Percentiles rank a stretch among this genome's conserved stretches.
These are phyloP conservation scores for Paraglomus brasilianum DNA, from an alignment of 192 early-diverging fungal species.

Conservation along the genomic window DNA sequence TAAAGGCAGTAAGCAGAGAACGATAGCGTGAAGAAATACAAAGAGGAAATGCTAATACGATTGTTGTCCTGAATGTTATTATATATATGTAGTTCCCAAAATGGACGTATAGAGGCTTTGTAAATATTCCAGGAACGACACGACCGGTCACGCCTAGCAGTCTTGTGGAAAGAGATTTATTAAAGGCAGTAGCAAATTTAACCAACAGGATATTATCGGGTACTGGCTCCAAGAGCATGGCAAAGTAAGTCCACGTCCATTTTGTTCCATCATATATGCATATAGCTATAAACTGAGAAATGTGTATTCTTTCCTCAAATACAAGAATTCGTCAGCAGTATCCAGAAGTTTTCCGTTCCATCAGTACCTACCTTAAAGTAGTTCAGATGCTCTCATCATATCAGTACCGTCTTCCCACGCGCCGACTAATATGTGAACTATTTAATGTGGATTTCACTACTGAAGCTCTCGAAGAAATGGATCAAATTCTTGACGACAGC, in stretches of 20 bases:
- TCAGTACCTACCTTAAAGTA: slow-evolving; percentile 59
- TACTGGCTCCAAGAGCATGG: slow-evolving; percentile 69
- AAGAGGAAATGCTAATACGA: background rate
- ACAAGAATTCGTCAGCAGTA: slow-evolving; percentile 60
- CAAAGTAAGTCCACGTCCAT: slow-evolving; percentile 45
- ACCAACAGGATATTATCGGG: slow-evolving; percentile 81
- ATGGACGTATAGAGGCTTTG: slow-evolving; percentile 45
- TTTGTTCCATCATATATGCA: background rate
- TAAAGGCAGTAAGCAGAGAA: background rate
- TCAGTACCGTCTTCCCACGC: slow-evolving; percentile 69
- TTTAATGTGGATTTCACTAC: slow-evolving; percentile 68
- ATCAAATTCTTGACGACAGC: slow-evolving; percentile 36
- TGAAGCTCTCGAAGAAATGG: slow-evolving; percentile 43
- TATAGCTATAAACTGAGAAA: slow-evolving; percentile 2
- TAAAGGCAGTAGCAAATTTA: slow-evolving; percentile 72
- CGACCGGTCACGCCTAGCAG: slow-evolving; percentile 33
- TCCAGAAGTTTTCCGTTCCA: slow-evolving; percentile 55
- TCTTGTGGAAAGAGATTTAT: slow-evolving; percentile 57
- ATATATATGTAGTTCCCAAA: slow-evolving; percentile 40
- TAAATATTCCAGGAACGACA: slow-evolving; percentile 40
- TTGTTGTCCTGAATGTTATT: slow-evolving; percentile 40
- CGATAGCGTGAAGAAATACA: background rate
- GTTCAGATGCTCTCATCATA: slow-evolving; percentile 62
- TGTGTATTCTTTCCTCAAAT: slow-evolving; percentile 6
- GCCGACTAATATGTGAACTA: slow-evolving; percentile 71